These are phyloP conservation scores for Adansonia rubrostipa DNA, from an alignment of 441 rosid genomes.

Conservation along the genomic window DNA sequence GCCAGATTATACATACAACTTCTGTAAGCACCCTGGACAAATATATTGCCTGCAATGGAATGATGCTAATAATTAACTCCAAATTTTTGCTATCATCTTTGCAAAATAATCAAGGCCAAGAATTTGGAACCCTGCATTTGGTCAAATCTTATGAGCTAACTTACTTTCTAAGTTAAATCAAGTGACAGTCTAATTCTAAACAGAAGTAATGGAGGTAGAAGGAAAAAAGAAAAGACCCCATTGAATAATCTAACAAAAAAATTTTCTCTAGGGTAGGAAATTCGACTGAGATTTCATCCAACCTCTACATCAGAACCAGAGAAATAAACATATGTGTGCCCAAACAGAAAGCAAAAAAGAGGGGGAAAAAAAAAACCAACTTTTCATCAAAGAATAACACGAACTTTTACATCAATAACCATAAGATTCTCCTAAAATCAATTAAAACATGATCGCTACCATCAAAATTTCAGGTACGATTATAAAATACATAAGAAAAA, in stretches of 20 bases:
- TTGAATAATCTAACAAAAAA: neutral
- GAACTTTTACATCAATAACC: neutral
- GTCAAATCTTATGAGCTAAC: neutral
- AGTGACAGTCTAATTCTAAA: neutral
- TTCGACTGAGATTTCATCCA: neutral
- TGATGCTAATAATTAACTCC: neutral
- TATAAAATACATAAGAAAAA: neutral
- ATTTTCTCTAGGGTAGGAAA: neutral
- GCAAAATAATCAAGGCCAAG: slow-evolving; percentile 12
- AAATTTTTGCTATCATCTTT: neutral
- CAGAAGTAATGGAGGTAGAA: neutral
- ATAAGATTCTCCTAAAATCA: slow-evolving; percentile 4
- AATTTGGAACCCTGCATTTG: neutral
- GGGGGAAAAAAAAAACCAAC: neutral
- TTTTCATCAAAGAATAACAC: neutral
- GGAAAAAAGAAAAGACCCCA: neutral
- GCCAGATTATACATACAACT: neutral
- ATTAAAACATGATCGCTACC: neutral
- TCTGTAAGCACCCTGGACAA: neutral
- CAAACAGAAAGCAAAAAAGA: neutral
- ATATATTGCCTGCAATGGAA: neutral
- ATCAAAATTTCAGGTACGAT: neutral
- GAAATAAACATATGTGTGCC: neutral
- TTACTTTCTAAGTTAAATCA: neutral
- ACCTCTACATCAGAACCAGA: neutral